These are phyloP conservation scores for Aspergillus japonicus DNA, from an alignment of 2,329 filamentous ascomycete genomes.

Conservation along the genomic window DNA sequence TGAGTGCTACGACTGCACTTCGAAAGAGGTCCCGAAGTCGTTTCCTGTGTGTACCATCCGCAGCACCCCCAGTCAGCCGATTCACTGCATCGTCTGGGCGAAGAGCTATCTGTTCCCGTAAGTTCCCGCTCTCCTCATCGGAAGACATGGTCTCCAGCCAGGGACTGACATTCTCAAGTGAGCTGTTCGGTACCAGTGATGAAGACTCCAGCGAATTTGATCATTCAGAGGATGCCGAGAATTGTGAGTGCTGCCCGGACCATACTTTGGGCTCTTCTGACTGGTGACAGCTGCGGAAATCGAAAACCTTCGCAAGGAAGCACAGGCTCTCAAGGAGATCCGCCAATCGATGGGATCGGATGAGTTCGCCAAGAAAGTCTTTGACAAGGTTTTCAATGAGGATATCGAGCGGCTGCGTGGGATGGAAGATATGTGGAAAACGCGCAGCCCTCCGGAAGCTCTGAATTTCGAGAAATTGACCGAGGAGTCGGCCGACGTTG, in stretches of 20 bases:
- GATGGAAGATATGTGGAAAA: constrained; percentile 97
- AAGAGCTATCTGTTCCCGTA: constrained; percentile 91
- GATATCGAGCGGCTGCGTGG: constrained; percentile 79
- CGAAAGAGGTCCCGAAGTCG: constrained; percentile 85
- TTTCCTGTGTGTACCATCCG: constrained; percentile 97
- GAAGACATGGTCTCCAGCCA: too few relatives aligned
- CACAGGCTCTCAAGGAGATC: constrained; percentile 78
- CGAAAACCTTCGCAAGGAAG: constrained; percentile 79
- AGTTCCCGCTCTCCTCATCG: constrained; percentile 3
- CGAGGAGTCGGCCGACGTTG: constrained; percentile 52
- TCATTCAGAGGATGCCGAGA: constrained; percentile 75
- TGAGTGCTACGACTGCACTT: constrained; percentile 93
- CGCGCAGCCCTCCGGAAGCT: constrained; percentile 68
- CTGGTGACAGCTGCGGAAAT: constrained; percentile 67
- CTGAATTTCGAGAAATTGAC: constrained; percentile 67
- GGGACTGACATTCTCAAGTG: constrained; percentile 46
- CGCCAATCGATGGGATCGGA: constrained; percentile 74
- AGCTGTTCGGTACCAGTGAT: constrained; percentile 90
- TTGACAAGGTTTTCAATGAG: constrained; percentile 86
- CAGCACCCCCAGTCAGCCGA: constrained; percentile 92
- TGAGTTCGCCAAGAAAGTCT: constrained; percentile 75
- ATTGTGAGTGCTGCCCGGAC: constrained; percentile 51
- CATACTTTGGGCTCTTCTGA: constrained; percentile 18
- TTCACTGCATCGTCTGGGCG: constrained; percentile 98
- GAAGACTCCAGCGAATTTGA: constrained; percentile 79